Evolutionary conservation across 768 basidiomycete species (phyloP).

Genomic region (Macrolepiota albuminosa): DNA sequence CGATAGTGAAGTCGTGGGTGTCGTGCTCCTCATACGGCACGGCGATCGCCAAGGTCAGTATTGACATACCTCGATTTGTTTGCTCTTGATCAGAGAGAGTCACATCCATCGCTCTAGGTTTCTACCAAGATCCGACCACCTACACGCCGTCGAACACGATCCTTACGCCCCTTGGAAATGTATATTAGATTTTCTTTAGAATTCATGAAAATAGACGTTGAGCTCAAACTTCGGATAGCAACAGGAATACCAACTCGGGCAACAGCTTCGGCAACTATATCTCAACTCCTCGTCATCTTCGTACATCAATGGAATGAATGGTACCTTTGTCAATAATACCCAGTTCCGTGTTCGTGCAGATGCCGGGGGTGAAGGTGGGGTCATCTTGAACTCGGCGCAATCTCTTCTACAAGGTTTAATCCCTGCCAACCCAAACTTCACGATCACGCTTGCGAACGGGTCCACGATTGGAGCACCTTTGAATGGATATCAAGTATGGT

Average conservation of each 20-base stretch:
- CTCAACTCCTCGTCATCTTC: slow-evolving; percentile 47
- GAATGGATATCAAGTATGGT: slow-evolving; percentile 56
- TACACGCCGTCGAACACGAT: slow-evolving; percentile 52
- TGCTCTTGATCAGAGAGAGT: neutral
- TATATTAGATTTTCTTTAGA: slow-evolving; percentile 21
- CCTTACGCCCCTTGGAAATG: slow-evolving; percentile 69
- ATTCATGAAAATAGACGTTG: neutral
- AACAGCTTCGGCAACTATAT: slow-evolving; percentile 47
- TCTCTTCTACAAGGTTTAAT: slow-evolving; percentile 69
- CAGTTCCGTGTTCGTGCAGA: slow-evolving; percentile 54
- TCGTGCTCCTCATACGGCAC: slow-evolving; percentile 53
- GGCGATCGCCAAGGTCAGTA: slow-evolving; percentile 48
- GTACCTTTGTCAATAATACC: slow-evolving; percentile 27
- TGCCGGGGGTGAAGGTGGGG: slow-evolving; percentile 62
- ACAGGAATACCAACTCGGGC: slow-evolving; percentile 57
- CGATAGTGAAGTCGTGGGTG: slow-evolving; percentile 41
- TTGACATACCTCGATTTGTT: neutral
- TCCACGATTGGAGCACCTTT: slow-evolving; percentile 54
- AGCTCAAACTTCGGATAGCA: slow-evolving; percentile 25
- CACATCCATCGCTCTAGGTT: slow-evolving; percentile 30
- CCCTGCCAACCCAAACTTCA: slow-evolving; percentile 43
- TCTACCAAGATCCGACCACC: slow-evolving; percentile 58
- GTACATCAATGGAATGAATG: slow-evolving; percentile 42
- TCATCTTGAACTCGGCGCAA: slow-evolving; percentile 62
- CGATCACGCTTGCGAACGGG: slow-evolving; percentile 61